phyloP scores from a whole-genome alignment of 1,284 basidiomycete species.

The Malassezia dermatis region DNA sequence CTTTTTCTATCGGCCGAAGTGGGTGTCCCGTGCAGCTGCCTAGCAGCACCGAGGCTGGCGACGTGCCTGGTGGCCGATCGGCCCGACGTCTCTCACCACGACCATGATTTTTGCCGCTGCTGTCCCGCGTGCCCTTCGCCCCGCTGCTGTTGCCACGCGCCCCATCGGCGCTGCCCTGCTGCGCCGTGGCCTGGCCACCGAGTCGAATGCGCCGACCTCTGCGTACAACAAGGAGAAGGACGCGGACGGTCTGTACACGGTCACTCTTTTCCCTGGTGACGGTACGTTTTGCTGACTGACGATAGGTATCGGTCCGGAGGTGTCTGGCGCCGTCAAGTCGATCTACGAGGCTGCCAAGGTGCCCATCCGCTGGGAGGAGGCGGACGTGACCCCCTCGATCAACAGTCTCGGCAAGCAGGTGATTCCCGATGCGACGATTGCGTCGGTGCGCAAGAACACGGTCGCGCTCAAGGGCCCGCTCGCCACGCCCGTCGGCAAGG shows the following conservation, averaged over 20 bases:
- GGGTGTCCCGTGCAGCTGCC: neutral
- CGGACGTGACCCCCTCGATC: constrained; percentile 77
- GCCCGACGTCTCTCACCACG: neutral
- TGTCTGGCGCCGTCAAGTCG: constrained; percentile 84
- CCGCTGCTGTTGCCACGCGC: constrained; percentile 6
- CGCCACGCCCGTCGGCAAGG: constrained; percentile 75
- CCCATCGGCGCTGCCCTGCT: constrained; percentile 27
- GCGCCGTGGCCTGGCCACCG: constrained; percentile 33
- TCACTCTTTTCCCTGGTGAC: constrained; percentile 83
- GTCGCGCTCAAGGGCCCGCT: constrained; percentile 74
- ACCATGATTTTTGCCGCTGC: constrained; percentile 18
- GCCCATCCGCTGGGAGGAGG: constrained; percentile 74
- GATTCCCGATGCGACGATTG: constrained; percentile 84
- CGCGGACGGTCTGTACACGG: constrained; percentile 71
- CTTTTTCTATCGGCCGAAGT: neutral
- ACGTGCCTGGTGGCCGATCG: neutral
- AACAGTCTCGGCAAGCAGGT: constrained; percentile 81
- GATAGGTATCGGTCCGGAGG: constrained; percentile 87
- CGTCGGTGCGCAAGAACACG: constrained; percentile 89
- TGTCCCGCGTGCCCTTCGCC: constrained; percentile 13
- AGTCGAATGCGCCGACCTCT: constrained; percentile 37
- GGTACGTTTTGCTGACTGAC: constrained; percentile 49
- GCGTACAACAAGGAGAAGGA: constrained; percentile 43
- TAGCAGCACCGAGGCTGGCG: neutral
- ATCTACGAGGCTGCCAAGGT: constrained; percentile 74